Percentiles rank a stretch among this genome's conserved stretches.
Conservation (phyloP, 2,329 filamentous ascomycete genomes). For the Ophiocordyceps unilateralis region DNA sequence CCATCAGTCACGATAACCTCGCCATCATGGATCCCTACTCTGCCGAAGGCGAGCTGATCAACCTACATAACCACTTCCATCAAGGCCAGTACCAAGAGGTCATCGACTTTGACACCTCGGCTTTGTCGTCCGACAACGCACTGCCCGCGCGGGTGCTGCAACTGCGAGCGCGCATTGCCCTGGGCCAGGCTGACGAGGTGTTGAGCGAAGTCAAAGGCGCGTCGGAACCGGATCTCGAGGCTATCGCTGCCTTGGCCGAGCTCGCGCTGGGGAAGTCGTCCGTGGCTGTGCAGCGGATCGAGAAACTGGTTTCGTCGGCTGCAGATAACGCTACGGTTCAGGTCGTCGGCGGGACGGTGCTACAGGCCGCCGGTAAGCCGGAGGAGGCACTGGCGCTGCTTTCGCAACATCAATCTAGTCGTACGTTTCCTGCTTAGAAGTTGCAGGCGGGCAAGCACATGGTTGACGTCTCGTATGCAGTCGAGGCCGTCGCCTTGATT, state of each 20-base stretch:
- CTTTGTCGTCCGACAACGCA: conserved; percentile 63
- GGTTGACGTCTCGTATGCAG: conserved; percentile 19
- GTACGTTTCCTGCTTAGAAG: conserved; percentile 31
- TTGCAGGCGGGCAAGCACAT: background rate
- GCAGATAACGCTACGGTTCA: conserved; percentile 68
- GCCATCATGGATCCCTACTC: conserved; percentile 51
- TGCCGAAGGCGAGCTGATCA: conserved; percentile 53
- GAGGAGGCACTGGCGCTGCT: conserved; percentile 72
- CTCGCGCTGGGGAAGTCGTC: conserved; percentile 41
- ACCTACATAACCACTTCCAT: conserved; percentile 54
- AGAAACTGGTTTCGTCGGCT: conserved; percentile 49
- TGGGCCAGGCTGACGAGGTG: conserved; percentile 61
- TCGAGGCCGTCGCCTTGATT: conserved; percentile 67
- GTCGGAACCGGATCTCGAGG: conserved; percentile 55
- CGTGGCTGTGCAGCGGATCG: conserved; percentile 42
- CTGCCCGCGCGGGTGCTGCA: conserved; percentile 61
- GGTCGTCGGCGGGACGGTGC: conserved; percentile 61
- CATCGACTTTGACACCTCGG: conserved; percentile 66
- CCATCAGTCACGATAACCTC: background rate
- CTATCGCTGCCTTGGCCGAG: conserved; percentile 61
- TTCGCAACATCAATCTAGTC: conserved; percentile 68
- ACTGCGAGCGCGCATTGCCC: conserved; percentile 67
- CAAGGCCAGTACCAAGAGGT: conserved; percentile 77
- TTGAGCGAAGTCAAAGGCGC: conserved; percentile 48
- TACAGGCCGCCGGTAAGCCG: conserved; percentile 64